These are phyloP conservation scores for Lyophyllum semitale DNA, from an alignment of 768 basidiomycete genomes.

Conservation along the genomic window DNA sequence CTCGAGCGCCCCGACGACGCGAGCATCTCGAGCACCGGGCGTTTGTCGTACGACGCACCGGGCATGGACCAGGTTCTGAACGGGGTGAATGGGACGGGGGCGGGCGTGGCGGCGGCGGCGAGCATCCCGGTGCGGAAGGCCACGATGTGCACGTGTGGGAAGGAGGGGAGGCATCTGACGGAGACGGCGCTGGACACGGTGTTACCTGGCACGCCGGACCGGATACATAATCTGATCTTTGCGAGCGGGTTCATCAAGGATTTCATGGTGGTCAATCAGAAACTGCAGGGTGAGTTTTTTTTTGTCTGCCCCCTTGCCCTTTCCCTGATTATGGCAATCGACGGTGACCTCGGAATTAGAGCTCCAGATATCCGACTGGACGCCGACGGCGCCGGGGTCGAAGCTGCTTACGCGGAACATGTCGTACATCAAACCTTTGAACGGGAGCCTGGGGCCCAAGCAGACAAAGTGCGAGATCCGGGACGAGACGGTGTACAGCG, in stretches of 20 bases:
- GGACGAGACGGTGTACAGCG: slow-evolving; percentile 79
- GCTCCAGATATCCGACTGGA: slow-evolving; percentile 95
- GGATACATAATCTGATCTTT: slow-evolving; percentile 95
- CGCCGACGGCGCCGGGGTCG: slow-evolving; percentile 60
- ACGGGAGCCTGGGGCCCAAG: slow-evolving; percentile 86
- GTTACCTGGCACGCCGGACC: slow-evolving; percentile 90
- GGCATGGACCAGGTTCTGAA: slow-evolving; percentile 18
- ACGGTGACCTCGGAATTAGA: slow-evolving; percentile 47
- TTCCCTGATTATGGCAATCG: background rate
- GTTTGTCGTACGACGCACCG: slow-evolving; percentile 34
- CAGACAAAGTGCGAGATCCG: slow-evolving; percentile 94
- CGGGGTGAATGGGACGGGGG: slow-evolving; percentile 17
- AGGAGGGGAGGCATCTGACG: slow-evolving; percentile 64
- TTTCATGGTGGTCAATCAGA: slow-evolving; percentile 89
- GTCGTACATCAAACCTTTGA: slow-evolving; percentile 95
- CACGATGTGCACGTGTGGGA: slow-evolving; percentile 76
- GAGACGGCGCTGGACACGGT: slow-evolving; percentile 78
- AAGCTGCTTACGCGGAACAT: slow-evolving; percentile 83
- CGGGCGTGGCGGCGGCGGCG: background rate
- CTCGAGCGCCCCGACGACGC: slow-evolving; percentile 75
- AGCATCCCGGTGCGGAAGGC: slow-evolving; percentile 42
- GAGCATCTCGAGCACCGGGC: slow-evolving; percentile 36
- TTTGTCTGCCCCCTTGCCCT: background rate
- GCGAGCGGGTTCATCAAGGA: slow-evolving; percentile 94
- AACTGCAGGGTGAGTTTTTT: slow-evolving; percentile 73